These are phyloP conservation scores for Neurospora sp. DNA, from an alignment of 495 filamentous ascomycete genomes.

Conservation along the genomic window DNA sequence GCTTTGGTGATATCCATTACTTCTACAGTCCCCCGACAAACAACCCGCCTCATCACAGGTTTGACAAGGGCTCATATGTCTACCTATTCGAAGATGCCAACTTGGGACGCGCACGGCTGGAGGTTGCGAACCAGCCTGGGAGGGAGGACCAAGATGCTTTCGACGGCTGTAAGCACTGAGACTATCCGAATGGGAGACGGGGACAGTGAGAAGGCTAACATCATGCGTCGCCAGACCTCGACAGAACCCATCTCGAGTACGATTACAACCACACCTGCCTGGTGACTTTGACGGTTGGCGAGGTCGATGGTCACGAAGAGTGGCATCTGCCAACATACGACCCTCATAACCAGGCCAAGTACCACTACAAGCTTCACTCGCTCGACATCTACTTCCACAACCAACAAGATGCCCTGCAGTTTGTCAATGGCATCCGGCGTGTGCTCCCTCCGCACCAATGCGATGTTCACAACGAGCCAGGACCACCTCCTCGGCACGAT, in stretches of 20 bases:
- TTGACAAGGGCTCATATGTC: conserved; percentile 81
- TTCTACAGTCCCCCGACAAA: conserved; percentile 65
- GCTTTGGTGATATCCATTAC: conserved; percentile 85
- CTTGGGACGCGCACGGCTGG: conserved; percentile 58
- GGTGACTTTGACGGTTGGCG: conserved; percentile 65
- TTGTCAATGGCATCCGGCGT: conserved; percentile 54
- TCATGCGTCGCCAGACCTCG: conserved; percentile 39
- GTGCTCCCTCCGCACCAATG: conserved; percentile 53
- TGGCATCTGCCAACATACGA: conserved; percentile 74
- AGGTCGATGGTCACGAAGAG: conserved; percentile 42
- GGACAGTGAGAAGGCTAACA: not conserved
- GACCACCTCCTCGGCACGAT: conserved; percentile 30
- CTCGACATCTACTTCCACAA: conserved; percentile 90
- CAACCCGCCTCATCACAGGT: conserved; percentile 71
- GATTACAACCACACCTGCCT: conserved; percentile 70
- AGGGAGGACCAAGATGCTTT: conserved; percentile 86
- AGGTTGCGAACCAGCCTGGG: conserved; percentile 82
- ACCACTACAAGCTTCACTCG: conserved; percentile 67
- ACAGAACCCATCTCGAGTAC: conserved; percentile 54
- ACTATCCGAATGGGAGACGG: not conserved
- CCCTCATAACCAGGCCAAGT: conserved; percentile 55
- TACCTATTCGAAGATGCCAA: conserved; percentile 73
- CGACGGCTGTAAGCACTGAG: conserved; percentile 53
- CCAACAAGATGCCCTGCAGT: conserved; percentile 58
- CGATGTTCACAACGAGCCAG: conserved; percentile 46